These are phyloP conservation scores for Leptodermis oblonga DNA, from an alignment of 257 asterid genomes.

Conservation along the genomic window DNA sequence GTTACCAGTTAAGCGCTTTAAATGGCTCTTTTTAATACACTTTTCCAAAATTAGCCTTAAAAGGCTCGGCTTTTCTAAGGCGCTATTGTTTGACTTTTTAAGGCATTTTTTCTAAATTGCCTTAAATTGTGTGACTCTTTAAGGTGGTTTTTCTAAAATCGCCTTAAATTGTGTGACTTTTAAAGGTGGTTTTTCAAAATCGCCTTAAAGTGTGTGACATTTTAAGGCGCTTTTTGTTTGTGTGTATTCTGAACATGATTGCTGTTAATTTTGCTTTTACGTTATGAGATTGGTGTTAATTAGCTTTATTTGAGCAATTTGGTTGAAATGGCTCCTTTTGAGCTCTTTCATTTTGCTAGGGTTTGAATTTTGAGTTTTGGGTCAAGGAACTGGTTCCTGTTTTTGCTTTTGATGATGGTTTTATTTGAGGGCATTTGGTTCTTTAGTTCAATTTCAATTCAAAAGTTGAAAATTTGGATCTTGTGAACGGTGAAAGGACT, in stretches of 20 bases:
- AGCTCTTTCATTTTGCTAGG: constrained; percentile 5
- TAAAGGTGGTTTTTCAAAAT: too few relatives aligned
- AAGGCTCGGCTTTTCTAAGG: too few relatives aligned
- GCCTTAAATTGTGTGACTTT: too few relatives aligned
- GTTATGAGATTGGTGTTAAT: neutral
- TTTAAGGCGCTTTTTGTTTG: too few relatives aligned
- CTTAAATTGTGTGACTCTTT: too few relatives aligned
- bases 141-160: too few relatives aligned
- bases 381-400: neutral
- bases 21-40: too few relatives aligned
- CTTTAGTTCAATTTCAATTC: neutral
- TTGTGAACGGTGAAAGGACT: neutral
- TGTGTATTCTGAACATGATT: neutral
- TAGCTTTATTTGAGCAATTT: neutral
- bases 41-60: too few relatives aligned
- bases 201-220: too few relatives aligned
- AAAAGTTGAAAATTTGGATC: neutral
- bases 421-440: neutral
- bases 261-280: neutral
- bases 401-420: neutral
- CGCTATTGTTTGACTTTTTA: too few relatives aligned
- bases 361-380: constrained; percentile 12
- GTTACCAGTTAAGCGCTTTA: too few relatives aligned
- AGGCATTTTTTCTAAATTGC: too few relatives aligned
- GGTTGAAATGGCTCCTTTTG: neutral